Conservation (phyloP, 306 rosid genomes). For the Rubus parviflorus region DNA sequence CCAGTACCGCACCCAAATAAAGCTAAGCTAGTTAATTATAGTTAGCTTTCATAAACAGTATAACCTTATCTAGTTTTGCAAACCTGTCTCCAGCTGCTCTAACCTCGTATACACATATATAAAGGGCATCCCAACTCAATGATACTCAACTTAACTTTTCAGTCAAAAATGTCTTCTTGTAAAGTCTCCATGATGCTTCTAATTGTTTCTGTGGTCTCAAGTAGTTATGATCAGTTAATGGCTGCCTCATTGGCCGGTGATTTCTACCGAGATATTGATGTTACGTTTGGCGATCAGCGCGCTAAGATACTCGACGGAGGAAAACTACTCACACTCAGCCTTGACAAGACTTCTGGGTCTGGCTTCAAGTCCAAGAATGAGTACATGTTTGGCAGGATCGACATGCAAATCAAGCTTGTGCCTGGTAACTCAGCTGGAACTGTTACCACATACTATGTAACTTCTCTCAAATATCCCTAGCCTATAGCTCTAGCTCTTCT, state of each 20-base stretch:
- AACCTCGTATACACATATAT: neutral
- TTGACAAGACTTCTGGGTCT: constrained; percentile 67
- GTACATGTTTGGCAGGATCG: constrained; percentile 65
- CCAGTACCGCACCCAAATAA: neutral
- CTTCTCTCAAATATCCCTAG: neutral
- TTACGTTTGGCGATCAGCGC: constrained; percentile 58
- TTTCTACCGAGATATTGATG: constrained; percentile 55
- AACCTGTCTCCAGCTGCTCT: neutral
- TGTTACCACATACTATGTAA: constrained; percentile 77
- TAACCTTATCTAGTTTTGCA: neutral
- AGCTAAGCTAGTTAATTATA: neutral
- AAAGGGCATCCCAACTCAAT: neutral
- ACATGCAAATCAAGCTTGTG: constrained; percentile 70
- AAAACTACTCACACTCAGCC: constrained; percentile 53
- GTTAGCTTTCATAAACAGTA: neutral
- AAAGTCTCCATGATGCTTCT: neutral
- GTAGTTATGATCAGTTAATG: neutral
- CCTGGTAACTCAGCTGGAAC: constrained; percentile 87
- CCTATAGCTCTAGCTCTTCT: neutral
- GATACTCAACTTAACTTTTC: neutral
- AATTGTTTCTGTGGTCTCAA: neutral
- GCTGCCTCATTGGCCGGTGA: constrained; percentile 38
- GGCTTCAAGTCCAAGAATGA: constrained; percentile 61
- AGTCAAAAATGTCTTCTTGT: constrained; percentile 19
- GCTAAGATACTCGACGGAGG: constrained; percentile 54